These are phyloP conservation scores for Hypoxylon crocopeplum DNA, from an alignment of 495 filamentous ascomycete species.

Conservation along the genomic window DNA sequence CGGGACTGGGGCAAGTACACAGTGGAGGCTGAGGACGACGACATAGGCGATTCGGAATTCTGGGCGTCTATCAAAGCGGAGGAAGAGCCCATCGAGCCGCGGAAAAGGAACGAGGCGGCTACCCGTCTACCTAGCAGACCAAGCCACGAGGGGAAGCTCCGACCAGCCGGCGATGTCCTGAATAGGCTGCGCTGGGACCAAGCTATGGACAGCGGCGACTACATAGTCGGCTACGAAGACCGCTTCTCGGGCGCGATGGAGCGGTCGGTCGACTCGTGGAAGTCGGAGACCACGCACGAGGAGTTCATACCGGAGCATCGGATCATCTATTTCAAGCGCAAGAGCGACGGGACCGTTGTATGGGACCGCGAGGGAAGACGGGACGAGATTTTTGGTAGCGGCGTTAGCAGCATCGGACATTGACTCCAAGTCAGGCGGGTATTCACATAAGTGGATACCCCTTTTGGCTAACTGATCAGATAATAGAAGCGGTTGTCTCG, in stretches of 20 bases:
- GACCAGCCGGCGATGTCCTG: slow-evolving; percentile 66
- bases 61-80: slow-evolving; percentile 27
- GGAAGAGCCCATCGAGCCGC: slow-evolving; percentile 3
- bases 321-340: slow-evolving; percentile 72
- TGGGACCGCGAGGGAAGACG: slow-evolving; percentile 59
- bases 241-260: slow-evolving; percentile 72
- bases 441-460: no score
- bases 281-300: slow-evolving; percentile 77
- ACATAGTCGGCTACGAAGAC: slow-evolving; percentile 77
- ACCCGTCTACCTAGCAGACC: slow-evolving; percentile 10
- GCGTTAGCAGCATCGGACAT: slow-evolving; percentile 22
- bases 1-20: slow-evolving; percentile 58
- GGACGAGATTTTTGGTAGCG: slow-evolving; percentile 55
- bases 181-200: slow-evolving; percentile 78
- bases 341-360: slow-evolving; percentile 64
- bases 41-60: slow-evolving; percentile 29
- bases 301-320: slow-evolving; percentile 87
- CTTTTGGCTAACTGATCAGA: no score
- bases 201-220: slow-evolving; percentile 64
- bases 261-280: slow-evolving; percentile 69
- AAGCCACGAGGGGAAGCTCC: slow-evolving; percentile 43
- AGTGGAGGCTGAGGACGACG: slow-evolving; percentile 42
- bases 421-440: no score
- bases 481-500: no score
- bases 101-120: slow-evolving; percentile 25